Percentiles rank a stretch among this genome's conserved stretches.
phyloP scores from a whole-genome alignment of 306 rosid genomes.

The Cajanus cajan region DNA sequence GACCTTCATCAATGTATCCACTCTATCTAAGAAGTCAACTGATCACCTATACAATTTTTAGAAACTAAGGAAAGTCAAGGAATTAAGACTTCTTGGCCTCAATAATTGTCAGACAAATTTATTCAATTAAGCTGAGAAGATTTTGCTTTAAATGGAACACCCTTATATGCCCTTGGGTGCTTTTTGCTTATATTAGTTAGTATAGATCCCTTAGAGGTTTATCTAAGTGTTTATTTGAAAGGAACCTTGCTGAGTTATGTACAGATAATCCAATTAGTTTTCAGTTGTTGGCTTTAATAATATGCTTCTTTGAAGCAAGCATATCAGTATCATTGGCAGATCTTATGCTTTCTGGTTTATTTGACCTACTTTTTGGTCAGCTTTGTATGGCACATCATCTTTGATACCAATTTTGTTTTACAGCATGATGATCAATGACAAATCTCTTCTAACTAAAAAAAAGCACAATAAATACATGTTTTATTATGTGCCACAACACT shows the following conservation, averaged over 20 bases:
- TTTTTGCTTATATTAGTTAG: constrained; percentile 16
- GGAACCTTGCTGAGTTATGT: background rate
- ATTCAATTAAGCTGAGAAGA: background rate
- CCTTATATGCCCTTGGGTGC: background rate
- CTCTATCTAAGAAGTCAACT: constrained; percentile 22
- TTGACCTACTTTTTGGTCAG: constrained; percentile 29
- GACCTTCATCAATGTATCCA: constrained; percentile 21
- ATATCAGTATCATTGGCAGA: constrained; percentile 31
- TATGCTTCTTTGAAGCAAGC: constrained; percentile 32
- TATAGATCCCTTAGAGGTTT: background rate
- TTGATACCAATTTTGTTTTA: constrained; percentile 19
- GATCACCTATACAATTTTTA: background rate
- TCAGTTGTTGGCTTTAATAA: background rate
- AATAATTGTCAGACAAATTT: constrained; percentile 21
- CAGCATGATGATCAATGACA: constrained; percentile 21
- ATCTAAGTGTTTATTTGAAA: background rate
- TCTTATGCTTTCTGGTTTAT: constrained; percentile 42
- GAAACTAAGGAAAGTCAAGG: background rate
- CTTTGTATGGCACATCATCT: constrained; percentile 19
- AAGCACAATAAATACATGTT: constrained; percentile 28
- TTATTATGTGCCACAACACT: constrained; percentile 20
- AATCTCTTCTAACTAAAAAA: constrained; percentile 18
- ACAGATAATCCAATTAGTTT: background rate
- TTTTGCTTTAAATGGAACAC: constrained; percentile 12
- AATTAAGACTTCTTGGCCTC: background rate